Base-by-base conservation (phyloP, 2,329 filamentous ascomycete species). In the Talaromyces sp. region DNA sequence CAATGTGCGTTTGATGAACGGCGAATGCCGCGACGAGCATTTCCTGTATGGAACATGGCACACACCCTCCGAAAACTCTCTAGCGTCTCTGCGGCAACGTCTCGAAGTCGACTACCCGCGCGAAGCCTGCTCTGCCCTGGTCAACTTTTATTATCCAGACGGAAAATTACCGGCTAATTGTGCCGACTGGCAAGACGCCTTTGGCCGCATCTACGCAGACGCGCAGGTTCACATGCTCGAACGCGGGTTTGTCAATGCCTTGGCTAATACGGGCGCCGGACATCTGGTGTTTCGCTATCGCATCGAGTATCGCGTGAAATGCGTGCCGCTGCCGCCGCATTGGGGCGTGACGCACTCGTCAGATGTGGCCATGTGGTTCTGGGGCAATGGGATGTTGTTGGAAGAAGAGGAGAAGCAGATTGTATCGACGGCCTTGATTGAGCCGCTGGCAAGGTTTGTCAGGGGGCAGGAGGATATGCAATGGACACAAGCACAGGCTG, bases 301-400 rank as follows among this genome's bases (percentile, higher is more conserved):
- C 1, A 79, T 86, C 61, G 81, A 86, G 56, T 84, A 79, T 76
- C 77, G 83, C 4, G 78, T 81, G 5, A 70, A 76, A 52, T 83
- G 80, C 62, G 77, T 79, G 3, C 65, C 66, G 3, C 67, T 79
- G 9, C 82, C 82, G 1, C 70, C 69, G 1, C 73, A 77, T 47
- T 85, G 81, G 78, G 82, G 81, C 2, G 82, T 82, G 2, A 85
- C 83, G 16, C 84, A 86, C 67, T 76, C 77, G 0, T 81, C 81
- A 0, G 83, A 86, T 64, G 75, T 81, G 67, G 72, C 76, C 5
- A 78, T 85, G 33, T 86, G 84, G 84, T 83, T 85, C 61, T 85
- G 79, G 78, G 84, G 83, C 0, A 78, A 81, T 64, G 80, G 79
- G 1, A 72, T 71, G 4, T 62, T 66, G 0, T 61, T 85, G 57